A percentile compares a stretch with the other conserved stretches of the same genome.
phyloP scores from a whole-genome alignment of 1,284 basidiomycete species.

The Ceratobasidium sp. region DNA sequence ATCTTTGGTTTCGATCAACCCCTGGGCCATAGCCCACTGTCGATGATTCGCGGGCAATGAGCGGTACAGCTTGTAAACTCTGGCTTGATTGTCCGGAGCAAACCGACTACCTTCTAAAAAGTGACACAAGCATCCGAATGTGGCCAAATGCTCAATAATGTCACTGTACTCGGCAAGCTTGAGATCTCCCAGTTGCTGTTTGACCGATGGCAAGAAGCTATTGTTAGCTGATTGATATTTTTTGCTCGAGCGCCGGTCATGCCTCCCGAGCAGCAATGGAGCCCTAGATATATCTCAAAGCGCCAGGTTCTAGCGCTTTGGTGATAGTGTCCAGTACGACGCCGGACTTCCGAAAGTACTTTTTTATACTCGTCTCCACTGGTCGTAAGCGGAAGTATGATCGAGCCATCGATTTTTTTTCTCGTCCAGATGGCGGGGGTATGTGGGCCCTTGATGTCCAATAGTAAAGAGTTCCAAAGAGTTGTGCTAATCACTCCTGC shows the following conservation, averaged over 20 bases:
- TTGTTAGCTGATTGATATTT: neutral
- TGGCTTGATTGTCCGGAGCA: neutral
- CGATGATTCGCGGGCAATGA: neutral
- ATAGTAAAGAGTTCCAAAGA: no score
- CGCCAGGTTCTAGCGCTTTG: neutral
- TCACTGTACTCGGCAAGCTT: neutral
- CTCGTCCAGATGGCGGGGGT: no score
- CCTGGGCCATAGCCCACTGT: neutral
- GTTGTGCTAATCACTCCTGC: no score
- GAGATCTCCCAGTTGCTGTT: neutral
- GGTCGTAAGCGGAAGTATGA: no score
- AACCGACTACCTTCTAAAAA: neutral
- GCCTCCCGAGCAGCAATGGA: neutral
- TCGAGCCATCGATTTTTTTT: no score
- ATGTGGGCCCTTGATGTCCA: no score
- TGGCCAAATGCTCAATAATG: constrained; percentile 1
- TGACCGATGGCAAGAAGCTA: neutral
- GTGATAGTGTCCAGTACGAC: neutral
- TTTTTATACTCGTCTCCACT: no score
- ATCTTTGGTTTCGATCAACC: neutral
- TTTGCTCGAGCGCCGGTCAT: neutral
- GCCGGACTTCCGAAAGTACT: neutral
- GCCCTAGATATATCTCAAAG: neutral
- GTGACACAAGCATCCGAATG: neutral
- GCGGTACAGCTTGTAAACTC: neutral